Evolutionary conservation across 805 yeast genomes (phyloP).

Genomic region (Zygoascus tannicola): DNA sequence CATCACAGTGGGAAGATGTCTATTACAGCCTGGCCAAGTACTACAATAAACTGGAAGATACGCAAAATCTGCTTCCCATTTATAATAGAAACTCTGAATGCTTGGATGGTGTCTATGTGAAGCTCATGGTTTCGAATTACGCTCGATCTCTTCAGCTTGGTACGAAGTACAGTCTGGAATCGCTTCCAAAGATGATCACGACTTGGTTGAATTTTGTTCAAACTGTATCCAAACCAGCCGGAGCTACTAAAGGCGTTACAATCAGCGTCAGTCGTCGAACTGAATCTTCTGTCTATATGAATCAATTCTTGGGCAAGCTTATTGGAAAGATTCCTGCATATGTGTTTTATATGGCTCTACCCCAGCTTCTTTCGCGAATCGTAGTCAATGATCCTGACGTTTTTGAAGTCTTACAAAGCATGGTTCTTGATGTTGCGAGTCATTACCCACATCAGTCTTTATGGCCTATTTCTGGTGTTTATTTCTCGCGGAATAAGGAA

Average conservation of each 20-base stretch:
- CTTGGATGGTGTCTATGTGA: constrained; percentile 39
- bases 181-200: constrained; percentile 81
- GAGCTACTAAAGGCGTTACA: constrained; percentile 4
- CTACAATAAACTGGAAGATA: constrained; percentile 65
- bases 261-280: constrained; percentile 15
- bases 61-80: constrained; percentile 39
- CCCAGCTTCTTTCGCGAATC: constrained; percentile 77
- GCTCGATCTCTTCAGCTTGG: constrained; percentile 53
- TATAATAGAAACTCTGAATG: constrained; percentile 16
- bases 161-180: constrained; percentile 62
- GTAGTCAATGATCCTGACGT: constrained; percentile 53
- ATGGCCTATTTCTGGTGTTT: constrained; percentile 74
- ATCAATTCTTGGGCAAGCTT: constrained; percentile 10
- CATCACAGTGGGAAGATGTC: constrained; percentile 63
- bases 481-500: constrained; percentile 44
- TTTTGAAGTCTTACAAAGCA: constrained; percentile 43
- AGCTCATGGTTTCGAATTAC: constrained; percentile 46
- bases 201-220: constrained; percentile 78
- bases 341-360: constrained; percentile 70
- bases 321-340: constrained; percentile 13
- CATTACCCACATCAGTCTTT: constrained; percentile 74
- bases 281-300: constrained; percentile 11
- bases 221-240: constrained; percentile 6
- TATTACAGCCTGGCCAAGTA: constrained; percentile 73
- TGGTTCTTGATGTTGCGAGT: constrained; percentile 47